Conservation (phyloP, 2,329 filamentous ascomycete species). For the Clarireedia homoeocarpa region DNA sequence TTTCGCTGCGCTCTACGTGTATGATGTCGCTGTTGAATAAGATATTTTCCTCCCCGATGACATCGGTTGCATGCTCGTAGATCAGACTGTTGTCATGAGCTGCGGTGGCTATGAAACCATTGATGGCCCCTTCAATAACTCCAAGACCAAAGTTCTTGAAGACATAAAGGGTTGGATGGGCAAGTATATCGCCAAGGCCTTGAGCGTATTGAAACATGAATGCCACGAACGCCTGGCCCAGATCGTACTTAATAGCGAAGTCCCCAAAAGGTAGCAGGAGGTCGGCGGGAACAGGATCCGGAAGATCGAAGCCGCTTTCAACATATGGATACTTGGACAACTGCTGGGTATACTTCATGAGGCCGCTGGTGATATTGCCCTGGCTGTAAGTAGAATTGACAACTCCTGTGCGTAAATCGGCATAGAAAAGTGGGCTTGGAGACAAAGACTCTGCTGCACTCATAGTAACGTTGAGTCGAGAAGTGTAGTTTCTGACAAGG, state of each 20-base stretch:
- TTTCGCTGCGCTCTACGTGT: constrained; percentile 9
- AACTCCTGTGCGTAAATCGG: constrained; percentile 12
- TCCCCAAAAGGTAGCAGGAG: constrained; percentile 19
- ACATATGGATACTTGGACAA: constrained; percentile 30
- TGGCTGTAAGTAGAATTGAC: constrained; percentile 4
- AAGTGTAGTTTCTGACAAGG: constrained; percentile 11
- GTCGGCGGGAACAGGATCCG: constrained; percentile 16
- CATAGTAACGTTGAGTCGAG: constrained; percentile 8
- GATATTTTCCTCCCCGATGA: constrained; percentile 10
- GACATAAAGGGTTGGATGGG: constrained; percentile 37
- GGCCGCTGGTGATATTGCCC: constrained; percentile 3
- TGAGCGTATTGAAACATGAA: constrained; percentile 35
- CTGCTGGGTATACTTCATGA: constrained; percentile 15
- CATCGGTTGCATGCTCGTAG: constrained; percentile 11
- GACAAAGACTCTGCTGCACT: background rate
- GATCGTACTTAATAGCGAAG: constrained; percentile 24
- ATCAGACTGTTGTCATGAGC: constrained; percentile 13
- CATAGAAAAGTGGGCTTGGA: background rate
- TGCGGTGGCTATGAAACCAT: constrained; percentile 12
- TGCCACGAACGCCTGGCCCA: constrained; percentile 34
- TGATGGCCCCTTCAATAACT: constrained; percentile 11
- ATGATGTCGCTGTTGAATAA: constrained; percentile 14
- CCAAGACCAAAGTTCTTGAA: constrained; percentile 33
- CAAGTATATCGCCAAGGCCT: constrained; percentile 38
- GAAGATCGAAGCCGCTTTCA: constrained; percentile 35